Evolutionary conservation across 2,329 filamentous ascomycete species (phyloP), one percentile per base, ranked within the genome.

Genomic region (Xylariaceae sp.): DNA sequence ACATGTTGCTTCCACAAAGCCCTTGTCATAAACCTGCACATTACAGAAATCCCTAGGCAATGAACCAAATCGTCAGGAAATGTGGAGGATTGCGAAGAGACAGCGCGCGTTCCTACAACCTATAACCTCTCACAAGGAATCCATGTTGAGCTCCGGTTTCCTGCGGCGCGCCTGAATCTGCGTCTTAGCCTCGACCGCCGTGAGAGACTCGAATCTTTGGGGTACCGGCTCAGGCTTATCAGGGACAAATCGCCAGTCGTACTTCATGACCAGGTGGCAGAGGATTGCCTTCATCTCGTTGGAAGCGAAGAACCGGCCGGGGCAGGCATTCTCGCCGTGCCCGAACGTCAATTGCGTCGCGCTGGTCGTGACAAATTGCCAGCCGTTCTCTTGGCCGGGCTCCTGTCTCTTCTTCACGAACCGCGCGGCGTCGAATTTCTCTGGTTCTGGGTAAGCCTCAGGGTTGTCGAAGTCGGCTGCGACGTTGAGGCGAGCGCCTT

Each of bases 321-420:
- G 67, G 50, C 67, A 70, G 4, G 73, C 72, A 49, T 75, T 71
- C 37, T 67, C 65, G 5, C 74, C 74, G 56, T 76, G 67, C 5
- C 74, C 74, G 54, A 75, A 76, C 13, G 55, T 54, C 30, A 70
- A 58, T 26, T 67, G 63, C 2, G 68, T 62, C 7, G 67, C 54
- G 6, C 53, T 66, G 1, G 70, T 72, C 12, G 70, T 69, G 12
- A 71, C 71, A 47, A 71, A 70, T 56, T 73, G 70, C 63, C 68
- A 67, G 40, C 62, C 59, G 55, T 68, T 60, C 57, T 67, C 68
- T 46, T 67, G 63, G 0, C 67, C 67, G n/a, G 65, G 57, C 50
- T 61, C 56, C 47, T 61, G 57, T 10, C 68, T 53, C 64, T 62
- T 61, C 55, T 63, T 64, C 13, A 65, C 22, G 56, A 69, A 70